phyloP scores from a whole-genome alignment of 1,284 basidiomycete species.

The Ustilago hordei region DNA sequence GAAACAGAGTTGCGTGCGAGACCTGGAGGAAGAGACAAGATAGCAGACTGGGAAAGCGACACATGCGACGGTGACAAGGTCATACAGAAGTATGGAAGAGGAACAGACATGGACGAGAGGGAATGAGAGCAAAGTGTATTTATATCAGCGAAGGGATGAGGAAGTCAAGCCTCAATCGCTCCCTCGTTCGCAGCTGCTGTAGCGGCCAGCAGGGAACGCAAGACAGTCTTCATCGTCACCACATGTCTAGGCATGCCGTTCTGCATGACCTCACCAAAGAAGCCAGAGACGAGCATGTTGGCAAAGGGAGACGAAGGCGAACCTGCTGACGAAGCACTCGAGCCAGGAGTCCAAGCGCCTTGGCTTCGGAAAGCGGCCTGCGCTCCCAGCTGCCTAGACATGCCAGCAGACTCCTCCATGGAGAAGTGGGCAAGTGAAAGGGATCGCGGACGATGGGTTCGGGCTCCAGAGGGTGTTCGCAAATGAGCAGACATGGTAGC shows the following conservation, averaged over 20 bases:
- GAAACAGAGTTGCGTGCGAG: not conserved
- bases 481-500: conserved; percentile 21
- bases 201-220: conserved; percentile 34
- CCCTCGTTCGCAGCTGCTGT: conserved; percentile 19
- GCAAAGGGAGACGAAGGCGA: conserved; percentile 43
- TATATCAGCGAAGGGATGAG: not conserved
- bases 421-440: conserved; percentile 37
- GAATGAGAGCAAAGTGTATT: not conserved
- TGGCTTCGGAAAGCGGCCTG: conserved; percentile 25
- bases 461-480: conserved; percentile 25
- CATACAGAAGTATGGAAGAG: not conserved
- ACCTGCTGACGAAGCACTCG: conserved; percentile 35
- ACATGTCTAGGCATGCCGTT: conserved; percentile 41
- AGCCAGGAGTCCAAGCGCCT: conserved; percentile 26
- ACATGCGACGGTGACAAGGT: not conserved
- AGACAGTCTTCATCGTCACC: conserved; percentile 39
- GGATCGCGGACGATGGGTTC: conserved; percentile 41
- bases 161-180: conserved; percentile 18
- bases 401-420: conserved; percentile 19
- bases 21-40: not conserved
- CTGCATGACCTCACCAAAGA: conserved; percentile 45
- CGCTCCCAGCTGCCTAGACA: conserved; percentile 17
- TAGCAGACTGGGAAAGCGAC: not conserved
- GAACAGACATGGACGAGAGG: not conserved
- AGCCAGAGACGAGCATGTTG: conserved; percentile 44